Conservation (phyloP, 225 moss, liverwort and hornwort genomes). For the Neckera pumila region DNA sequence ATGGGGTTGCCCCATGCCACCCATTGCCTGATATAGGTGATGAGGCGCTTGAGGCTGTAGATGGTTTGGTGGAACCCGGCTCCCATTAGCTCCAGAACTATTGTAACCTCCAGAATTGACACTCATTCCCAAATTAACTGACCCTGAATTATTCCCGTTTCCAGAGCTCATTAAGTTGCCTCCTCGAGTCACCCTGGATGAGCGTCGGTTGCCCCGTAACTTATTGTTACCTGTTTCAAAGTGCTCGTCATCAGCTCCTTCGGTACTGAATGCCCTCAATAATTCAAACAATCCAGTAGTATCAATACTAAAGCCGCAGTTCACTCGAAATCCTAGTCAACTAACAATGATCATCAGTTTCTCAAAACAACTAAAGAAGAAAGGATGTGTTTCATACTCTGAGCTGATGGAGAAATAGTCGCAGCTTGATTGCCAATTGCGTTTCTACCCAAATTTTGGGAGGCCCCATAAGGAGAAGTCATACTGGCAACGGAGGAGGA, state of each 20-base stretch:
- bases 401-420: slow-evolving; percentile 28
- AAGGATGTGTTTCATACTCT: slow-evolving; percentile 16
- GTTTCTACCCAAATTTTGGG: slow-evolving; percentile 57
- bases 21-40: slow-evolving; percentile 42
- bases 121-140: slow-evolving; percentile 29
- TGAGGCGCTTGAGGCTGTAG: slow-evolving; percentile 33
- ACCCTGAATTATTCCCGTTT: slow-evolving; percentile 39
- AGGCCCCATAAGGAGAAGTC: slow-evolving; percentile 50
- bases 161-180: slow-evolving; percentile 63
- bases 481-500: slow-evolving; percentile 65
- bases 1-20: slow-evolving; percentile 45
- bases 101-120: slow-evolving; percentile 37
- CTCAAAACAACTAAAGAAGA: not conserved
- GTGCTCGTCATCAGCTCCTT: not conserved
- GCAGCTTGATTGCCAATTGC: slow-evolving; percentile 38
- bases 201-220: slow-evolving; percentile 72
- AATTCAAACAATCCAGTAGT: not conserved
- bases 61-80: slow-evolving; percentile 27
- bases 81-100: slow-evolving; percentile 33
- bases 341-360: not conserved
- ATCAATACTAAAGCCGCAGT: not conserved
- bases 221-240: slow-evolving; percentile 46
- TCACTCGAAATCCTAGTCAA: not conserved
- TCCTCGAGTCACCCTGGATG: slow-evolving; percentile 70
- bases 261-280: not conserved